A percentile compares a stretch with the other conserved stretches of the same genome.
Evolutionary conservation across 2,329 filamentous ascomycete species (phyloP).

Genomic region (Aureobasidium pullulans): DNA sequence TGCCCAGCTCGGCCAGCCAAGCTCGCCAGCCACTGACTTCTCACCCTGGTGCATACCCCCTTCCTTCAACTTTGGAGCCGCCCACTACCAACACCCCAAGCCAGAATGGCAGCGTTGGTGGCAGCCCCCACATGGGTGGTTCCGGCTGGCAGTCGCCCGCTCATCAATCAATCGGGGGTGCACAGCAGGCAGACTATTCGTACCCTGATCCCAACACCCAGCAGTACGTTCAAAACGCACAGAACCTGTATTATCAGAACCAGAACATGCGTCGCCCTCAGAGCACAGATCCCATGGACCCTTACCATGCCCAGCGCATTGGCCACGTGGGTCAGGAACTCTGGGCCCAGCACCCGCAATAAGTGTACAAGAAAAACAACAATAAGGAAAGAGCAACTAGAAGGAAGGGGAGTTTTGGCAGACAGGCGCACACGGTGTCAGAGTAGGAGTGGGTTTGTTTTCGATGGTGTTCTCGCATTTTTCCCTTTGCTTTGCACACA

Average conservation of each 20-base stretch:
- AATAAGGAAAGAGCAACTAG: not conserved
- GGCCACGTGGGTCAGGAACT: slow-evolving; percentile 47
- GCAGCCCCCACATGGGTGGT: slow-evolving; percentile 76
- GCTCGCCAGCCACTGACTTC: slow-evolving; percentile 62
- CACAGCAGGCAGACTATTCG: slow-evolving; percentile 60
- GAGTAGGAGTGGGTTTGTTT: slow-evolving; percentile 1
- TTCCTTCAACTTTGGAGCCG: slow-evolving; percentile 72
- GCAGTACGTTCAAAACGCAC: slow-evolving; percentile 48
- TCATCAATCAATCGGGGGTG: slow-evolving; percentile 64
- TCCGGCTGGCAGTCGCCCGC: slow-evolving; percentile 83
- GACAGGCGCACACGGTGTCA: not conserved
- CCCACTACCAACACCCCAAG: slow-evolving; percentile 71
- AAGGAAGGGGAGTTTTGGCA: not conserved
- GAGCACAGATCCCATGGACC: slow-evolving; percentile 56
- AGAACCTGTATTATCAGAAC: slow-evolving; percentile 63
- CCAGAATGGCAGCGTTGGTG: slow-evolving; percentile 64
- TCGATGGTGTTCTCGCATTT: not conserved
- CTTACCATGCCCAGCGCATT: slow-evolving; percentile 56
- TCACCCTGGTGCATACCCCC: slow-evolving; percentile 54
- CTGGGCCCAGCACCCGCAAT: slow-evolving; percentile 43
- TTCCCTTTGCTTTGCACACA: not conserved
- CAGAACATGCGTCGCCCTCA: slow-evolving; percentile 62
- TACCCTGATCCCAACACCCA: slow-evolving; percentile 66
- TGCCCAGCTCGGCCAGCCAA: slow-evolving; percentile 47
- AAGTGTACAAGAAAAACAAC: not conserved